Base-by-base conservation (phyloP, 768 basidiomycete genomes). In the Sistotremastrum suecicum region DNA sequence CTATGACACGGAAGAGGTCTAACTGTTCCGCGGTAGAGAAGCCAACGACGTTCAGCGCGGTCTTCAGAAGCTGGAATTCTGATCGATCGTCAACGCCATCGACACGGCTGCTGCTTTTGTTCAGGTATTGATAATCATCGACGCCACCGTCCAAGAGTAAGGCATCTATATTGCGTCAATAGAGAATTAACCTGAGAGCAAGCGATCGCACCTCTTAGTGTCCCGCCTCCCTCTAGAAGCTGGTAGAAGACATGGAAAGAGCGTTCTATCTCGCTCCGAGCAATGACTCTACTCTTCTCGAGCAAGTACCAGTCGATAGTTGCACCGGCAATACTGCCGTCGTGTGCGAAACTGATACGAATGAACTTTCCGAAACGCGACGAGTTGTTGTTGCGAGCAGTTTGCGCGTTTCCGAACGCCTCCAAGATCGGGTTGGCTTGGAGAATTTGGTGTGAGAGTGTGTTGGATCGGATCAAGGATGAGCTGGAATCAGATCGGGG, bases 331-430 rank as follows among this genome's bases (percentile, higher is more conserved):
- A 99, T 99, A 52, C 88, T 89, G 2, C 94, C 92, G 52, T 86
- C 80, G 0, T 85, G 80, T 1, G 87, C 77, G 63, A 99, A 99
- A 57, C 83, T 84, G 50, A 99, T 98, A 39, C 90, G 74, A 41
- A 99, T 86, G 60, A 99, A 99, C 64, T 99, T 99, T 32, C 91
- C 92, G 60, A 99, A 99, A 36, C 95, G 85, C 72, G 87, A 90
- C 1, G 95, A 98, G 58, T 99, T 99, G 64, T 98, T 97, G 58
- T 99, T 99, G 39, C 92, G 71, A 63, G 95, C 86, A 0, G 95
- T 98, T 61, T 98, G 95, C 4, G 95, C 94, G 59, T 99, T 99
- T 32, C 95, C 95, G 53, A 99, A 98, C 3, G 95, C 87, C 60
- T 99, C 95, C 4, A 99, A 69, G 48, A 99, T 87, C 1, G 95